Percentiles rank a stretch among this genome's conserved stretches.
phyloP scores from a whole-genome alignment of 345 rosid species.

The Passiflora organensis region DNA sequence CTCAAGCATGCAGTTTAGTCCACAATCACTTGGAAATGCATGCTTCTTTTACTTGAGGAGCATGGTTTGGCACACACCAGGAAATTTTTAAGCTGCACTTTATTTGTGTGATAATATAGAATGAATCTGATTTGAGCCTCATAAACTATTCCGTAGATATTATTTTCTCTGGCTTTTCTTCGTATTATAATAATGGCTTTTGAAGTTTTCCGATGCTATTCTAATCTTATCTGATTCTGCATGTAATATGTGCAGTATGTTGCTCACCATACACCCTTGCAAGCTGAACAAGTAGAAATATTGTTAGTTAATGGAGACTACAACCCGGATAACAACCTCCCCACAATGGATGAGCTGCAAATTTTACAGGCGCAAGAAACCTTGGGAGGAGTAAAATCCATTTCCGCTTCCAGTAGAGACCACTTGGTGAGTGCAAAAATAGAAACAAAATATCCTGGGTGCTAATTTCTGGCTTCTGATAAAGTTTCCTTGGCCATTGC shows the following conservation, averaged over 20 bases:
- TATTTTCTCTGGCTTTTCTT: neutral
- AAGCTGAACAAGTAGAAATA: slow-evolving; percentile 20
- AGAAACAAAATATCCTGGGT: no score
- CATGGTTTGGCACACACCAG: no score
- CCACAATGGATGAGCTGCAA: slow-evolving; percentile 33
- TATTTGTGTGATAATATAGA: no score
- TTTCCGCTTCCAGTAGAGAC: slow-evolving; percentile 23
- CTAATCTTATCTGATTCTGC: no score
- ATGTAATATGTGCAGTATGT: slow-evolving; percentile 18
- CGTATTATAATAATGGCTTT: neutral
- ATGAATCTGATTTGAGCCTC: no score
- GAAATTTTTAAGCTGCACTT: no score
- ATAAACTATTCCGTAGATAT: no score
- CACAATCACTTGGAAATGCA: no score
- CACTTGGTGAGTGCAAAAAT: slow-evolving; percentile 39
- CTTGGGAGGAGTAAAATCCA: slow-evolving; percentile 31
- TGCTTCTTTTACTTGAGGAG: no score
- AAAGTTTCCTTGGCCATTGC: slow-evolving; percentile 8
- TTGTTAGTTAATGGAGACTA: slow-evolving; percentile 15
- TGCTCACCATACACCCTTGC: slow-evolving; percentile 18
- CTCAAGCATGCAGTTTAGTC: no score
- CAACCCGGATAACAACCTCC: slow-evolving; percentile 15
- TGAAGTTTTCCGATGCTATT: no score
- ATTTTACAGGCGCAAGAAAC: slow-evolving; percentile 54
- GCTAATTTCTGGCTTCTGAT: no score